A percentile compares a stretch with the other conserved stretches of the same genome.
phyloP scores from a whole-genome alignment of 1,139 yeast species.

The Blastobotrys arbuscula region DNA sequence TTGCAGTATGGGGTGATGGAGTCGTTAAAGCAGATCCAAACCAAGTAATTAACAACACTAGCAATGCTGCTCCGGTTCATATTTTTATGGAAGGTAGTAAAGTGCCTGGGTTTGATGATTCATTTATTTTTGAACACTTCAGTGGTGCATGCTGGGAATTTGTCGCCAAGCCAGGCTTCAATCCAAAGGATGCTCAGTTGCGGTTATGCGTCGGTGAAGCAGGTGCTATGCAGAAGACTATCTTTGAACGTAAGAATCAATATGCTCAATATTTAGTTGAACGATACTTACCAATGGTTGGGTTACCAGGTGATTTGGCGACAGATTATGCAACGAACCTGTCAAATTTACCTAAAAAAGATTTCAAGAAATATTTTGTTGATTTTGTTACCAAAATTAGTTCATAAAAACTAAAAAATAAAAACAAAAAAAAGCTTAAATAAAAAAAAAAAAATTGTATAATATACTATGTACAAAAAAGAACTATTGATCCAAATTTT shows the following conservation, averaged over 20 bases:
- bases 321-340: conserved; percentile 28
- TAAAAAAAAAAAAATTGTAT: background rate
- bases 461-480: background rate
- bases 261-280: conserved; percentile 27
- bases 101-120: conserved; percentile 61
- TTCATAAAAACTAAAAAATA: background rate
- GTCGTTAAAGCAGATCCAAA: conserved; percentile 47
- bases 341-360: conserved; percentile 24
- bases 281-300: conserved; percentile 28
- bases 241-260: conserved; percentile 39
- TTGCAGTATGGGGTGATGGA: conserved; percentile 65
- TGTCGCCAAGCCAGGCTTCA: conserved; percentile 66
- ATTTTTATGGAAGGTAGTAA: conserved; percentile 50
- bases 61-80: conserved; percentile 24
- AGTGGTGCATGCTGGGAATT: conserved; percentile 71
- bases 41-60: conserved; percentile 17
- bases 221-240: conserved; percentile 60
- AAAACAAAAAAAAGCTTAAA: background rate
- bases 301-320: conserved; percentile 27
- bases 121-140: conserved; percentile 58
- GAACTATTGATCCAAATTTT: no score
- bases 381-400: conserved; percentile 20
- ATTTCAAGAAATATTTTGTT: conserved; percentile 29
- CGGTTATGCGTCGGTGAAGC: conserved; percentile 71
- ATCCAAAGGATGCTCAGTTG: conserved; percentile 72